Evolutionary conservation across 345 rosid species (phyloP), one percentile per base, ranked within the genome.

Genomic region (Brassica carinata): DNA sequence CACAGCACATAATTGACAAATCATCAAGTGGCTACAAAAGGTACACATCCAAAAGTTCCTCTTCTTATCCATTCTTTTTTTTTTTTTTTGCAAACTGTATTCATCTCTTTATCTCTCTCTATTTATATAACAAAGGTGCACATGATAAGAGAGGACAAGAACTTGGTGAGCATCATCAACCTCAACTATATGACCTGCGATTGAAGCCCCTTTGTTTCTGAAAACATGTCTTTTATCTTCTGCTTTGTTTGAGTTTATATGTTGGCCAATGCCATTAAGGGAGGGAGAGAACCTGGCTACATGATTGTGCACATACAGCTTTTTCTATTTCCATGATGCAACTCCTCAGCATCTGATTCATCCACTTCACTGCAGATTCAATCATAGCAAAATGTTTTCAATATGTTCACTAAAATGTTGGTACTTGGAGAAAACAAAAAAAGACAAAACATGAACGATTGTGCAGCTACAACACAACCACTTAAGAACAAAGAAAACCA

Each of bases 291-390:
- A 2, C 3, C 10, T 64, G 65, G 9, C 77, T 65, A 82, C 85
- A 82, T 82, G 76, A 82, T 73, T 73, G 82, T 53, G 63, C 85
- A 82, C 82, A 74, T 63, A 74, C 85, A 77, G 43, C 82, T 73
- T 73, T 74, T 73, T 4, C 76, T 75, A 51, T 74, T 82, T 77
- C 76, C 73, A 74, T 64, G 53, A 18, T 82, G 18, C 7, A 82
- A 64, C 63, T 73, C 82, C 63, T 73, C 82, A 48, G 69, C 34
- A 0, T 78, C 85, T 7, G 85, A 78, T 63, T 73, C 84, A 67
- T 30, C 85, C 9, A 74, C 78, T 69, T 82, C 85, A 67, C 85
- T 82, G 72, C 82, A 77, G 6, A 53, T 26, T 73, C 67, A 72
- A 67, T 17, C 66, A 77, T 0, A 77, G 15, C 17, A 59, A 5